Evolutionary conservation across 148 eudicot species (phyloP).

Genomic region (Cornus kousa): DNA sequence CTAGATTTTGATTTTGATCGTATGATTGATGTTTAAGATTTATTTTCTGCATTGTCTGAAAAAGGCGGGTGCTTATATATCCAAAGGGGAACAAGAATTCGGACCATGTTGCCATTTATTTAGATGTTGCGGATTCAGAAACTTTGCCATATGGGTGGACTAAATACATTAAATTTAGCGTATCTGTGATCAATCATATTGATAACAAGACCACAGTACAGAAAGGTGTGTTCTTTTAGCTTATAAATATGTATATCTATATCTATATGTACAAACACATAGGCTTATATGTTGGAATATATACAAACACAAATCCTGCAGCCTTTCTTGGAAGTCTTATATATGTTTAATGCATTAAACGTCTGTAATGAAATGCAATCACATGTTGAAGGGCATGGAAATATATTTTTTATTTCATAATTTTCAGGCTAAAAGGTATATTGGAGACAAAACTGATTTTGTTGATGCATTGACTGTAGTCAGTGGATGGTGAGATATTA

Average conservation of each 20-base stretch:
- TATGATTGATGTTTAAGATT: not conserved
- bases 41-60: not conserved
- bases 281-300: too few relatives aligned
- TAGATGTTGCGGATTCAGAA: conserved; percentile 85
- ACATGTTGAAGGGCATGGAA: too few relatives aligned
- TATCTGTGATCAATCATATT: conserved; percentile 72
- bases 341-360: too few relatives aligned
- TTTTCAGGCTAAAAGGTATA: too few relatives aligned
- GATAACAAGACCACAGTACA: conserved; percentile 53
- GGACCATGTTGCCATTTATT: conserved; percentile 79
- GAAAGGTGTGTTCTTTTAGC: conserved; percentile 47
- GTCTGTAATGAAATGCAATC: too few relatives aligned
- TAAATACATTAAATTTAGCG: conserved; percentile 79
- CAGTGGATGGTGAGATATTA: too few relatives aligned
- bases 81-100: conserved; percentile 96
- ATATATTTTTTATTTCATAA: too few relatives aligned
- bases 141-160: conserved; percentile 90
- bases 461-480: not conserved
- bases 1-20: not conserved
- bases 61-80: conserved; percentile 85
- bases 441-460: too few relatives aligned
- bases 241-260: too few relatives aligned
- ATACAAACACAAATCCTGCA: not conserved
- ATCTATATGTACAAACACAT: too few relatives aligned
- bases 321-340: not conserved